Base-by-base conservation (phyloP, 768 basidiomycete species). In the Podaxis pistillaris region DNA sequence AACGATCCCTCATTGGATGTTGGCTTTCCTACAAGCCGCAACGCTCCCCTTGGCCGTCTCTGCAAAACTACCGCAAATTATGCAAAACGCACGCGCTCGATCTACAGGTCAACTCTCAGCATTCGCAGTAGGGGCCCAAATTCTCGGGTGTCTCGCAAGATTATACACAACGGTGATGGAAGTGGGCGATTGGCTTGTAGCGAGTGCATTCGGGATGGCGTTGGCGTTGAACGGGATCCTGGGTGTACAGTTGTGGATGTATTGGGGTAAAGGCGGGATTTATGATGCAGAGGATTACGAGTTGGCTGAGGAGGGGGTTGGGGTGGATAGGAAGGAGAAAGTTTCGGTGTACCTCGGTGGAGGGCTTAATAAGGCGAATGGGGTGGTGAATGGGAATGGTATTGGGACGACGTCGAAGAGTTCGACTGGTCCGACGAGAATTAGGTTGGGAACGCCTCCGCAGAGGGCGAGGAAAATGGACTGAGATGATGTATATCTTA, bases 41-140 rank as follows among this genome's bases (percentile, higher is more conserved):
- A 96, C 95, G 3, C 88, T 98, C 41, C 96, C 96, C 0, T 84
- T 98, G 36, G 91, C 94, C 2, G 81, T 98, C 41, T 88, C 91
- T 73, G 94, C 94, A 64, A 98, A 98, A 76, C 76, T 96, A 49
- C 96, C 96, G 2, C 96, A 98, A 68, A 98, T 98, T 74, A 69
- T 81, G 61, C 87, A 91, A 68, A 98, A 97, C 78, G 73, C 84
- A 62, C 84, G 84, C 49, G 79, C 86, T 3, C 76, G 81, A 56
- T 92, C 90, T 5, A 98, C 96, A 0, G 96, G 96, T 13, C 94
- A 97, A 69, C 89, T 98, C 49, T 96, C 94, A 7, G 86, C 94
- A 0, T 93, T 98, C 70, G 94, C 95, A 19, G 93, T 98, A 44
- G 77, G 92, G 68, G 83, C 93, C 55, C 93, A 96, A 66, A 83